Conservation (phyloP, 73 alveolate genomes). For the Stentor roeselii region DNA sequence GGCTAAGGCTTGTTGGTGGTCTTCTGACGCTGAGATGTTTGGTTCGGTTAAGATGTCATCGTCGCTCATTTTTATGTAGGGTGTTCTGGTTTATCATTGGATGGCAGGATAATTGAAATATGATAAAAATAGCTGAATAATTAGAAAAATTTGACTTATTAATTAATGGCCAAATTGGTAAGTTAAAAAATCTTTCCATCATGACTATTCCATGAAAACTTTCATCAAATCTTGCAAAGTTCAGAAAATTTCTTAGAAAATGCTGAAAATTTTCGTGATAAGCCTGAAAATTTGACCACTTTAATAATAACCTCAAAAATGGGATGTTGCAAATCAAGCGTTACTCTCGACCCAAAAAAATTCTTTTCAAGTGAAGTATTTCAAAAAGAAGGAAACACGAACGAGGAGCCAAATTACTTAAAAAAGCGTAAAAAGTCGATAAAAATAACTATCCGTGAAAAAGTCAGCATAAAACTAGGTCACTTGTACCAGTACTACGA, state of each 20-base stretch:
- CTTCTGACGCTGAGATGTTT: neutral
- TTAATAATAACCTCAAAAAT: too few species aligned
- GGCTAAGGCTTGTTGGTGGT: neutral
- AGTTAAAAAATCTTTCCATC: too few species aligned
- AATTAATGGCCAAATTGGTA: too few species aligned
- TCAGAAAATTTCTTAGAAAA: too few species aligned
- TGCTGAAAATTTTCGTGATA: too few species aligned
- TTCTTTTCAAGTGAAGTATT: neutral
- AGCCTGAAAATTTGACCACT: too few species aligned
- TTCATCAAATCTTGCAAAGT: too few species aligned
- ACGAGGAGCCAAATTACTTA: neutral
- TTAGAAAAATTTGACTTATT: too few species aligned
- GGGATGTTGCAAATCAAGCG: neutral
- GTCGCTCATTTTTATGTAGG: neutral
- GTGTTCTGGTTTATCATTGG: too few species aligned
- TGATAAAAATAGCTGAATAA: too few species aligned
- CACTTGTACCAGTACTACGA: neutral
- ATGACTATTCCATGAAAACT: too few species aligned
- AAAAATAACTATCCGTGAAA: neutral
- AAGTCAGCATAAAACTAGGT: neutral
- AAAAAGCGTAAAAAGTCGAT: neutral
- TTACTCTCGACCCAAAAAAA: neutral
- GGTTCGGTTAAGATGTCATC: neutral
- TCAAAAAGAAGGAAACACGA: neutral
- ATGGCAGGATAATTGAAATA: too few species aligned